A percentile compares a stretch with the other conserved stretches of the same genome.
Conservation (phyloP, 176 grass and related monocot genomes). For the Phoenix dactylifera region DNA sequence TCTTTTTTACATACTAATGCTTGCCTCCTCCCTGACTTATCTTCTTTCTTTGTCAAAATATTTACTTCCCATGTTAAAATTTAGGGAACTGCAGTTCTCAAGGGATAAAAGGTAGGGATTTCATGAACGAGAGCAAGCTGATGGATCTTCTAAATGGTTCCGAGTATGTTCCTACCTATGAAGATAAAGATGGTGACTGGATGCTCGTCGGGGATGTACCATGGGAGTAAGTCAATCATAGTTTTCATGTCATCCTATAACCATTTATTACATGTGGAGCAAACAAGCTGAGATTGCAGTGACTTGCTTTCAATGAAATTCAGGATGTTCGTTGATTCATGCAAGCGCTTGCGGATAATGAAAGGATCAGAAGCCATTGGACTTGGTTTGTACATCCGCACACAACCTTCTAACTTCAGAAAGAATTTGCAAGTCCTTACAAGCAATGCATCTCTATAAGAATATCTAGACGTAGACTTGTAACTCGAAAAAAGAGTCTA, state of each 20-base stretch:
- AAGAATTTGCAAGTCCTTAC: too few species aligned
- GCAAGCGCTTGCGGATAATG: conserved; percentile 23
- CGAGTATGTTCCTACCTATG: conserved; percentile 16
- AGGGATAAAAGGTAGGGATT: conserved; percentile 36
- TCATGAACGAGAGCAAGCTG: conserved; percentile 28
- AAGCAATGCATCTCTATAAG: too few species aligned
- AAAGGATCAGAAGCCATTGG: conserved; percentile 17
- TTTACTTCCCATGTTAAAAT: neutral
- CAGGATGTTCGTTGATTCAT: conserved; percentile 19
- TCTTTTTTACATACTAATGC: too few species aligned
- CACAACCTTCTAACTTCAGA: neutral
- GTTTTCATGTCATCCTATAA: neutral
- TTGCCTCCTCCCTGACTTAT: too few species aligned
- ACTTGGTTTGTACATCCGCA: conserved; percentile 1
- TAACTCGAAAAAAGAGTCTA: too few species aligned
- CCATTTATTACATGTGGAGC: too few species aligned
- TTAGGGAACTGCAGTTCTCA: conserved; percentile 56
- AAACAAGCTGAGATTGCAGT: too few species aligned
- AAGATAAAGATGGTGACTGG: conserved; percentile 21
- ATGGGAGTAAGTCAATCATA: conserved; percentile 10
- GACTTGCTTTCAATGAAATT: neutral
- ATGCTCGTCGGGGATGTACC: conserved; percentile 21
- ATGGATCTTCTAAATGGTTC: conserved; percentile 12
- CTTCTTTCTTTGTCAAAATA: too few species aligned
- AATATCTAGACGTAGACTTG: too few species aligned